phyloP scores from a whole-genome alignment of 345 rosid species.

The Noccaea caerulescens region DNA sequence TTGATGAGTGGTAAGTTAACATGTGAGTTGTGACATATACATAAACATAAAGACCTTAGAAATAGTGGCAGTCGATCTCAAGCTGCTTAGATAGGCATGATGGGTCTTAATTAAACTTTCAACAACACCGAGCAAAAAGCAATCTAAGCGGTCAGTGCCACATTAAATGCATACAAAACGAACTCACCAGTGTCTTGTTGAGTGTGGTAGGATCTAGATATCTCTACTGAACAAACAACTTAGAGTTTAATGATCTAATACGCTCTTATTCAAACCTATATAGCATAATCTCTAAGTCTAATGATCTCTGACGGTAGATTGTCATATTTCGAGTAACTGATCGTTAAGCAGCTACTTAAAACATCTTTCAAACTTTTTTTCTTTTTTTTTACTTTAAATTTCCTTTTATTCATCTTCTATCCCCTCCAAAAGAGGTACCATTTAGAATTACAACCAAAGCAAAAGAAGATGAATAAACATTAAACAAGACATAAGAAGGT shows the following conservation, averaged over 20 bases:
- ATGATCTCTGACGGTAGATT: not conserved
- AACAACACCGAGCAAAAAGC: not conserved
- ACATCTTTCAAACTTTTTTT: not conserved
- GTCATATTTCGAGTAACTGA: not conserved
- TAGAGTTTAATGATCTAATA: not conserved
- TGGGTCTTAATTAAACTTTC: slow-evolving; percentile 6
- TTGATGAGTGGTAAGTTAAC: not conserved
- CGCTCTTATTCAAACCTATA: not conserved
- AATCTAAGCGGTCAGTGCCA: not conserved
- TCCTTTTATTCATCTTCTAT: too few species aligned
- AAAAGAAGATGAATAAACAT: too few species aligned
- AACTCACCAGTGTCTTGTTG: too few species aligned
- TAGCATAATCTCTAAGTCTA: too few species aligned
- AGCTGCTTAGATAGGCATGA: not conserved
- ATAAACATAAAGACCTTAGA: not conserved
- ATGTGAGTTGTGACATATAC: not conserved
- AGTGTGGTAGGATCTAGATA: not conserved
- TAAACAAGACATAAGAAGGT: too few species aligned
- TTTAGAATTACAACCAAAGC: too few species aligned
- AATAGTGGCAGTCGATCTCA: not conserved
- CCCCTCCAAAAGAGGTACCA: too few species aligned
- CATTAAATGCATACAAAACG: not conserved
- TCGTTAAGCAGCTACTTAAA: not conserved
- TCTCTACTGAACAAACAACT: not conserved
- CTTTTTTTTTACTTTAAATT: too few species aligned